Percentiles rank a stretch among this genome's conserved stretches.
phyloP scores from a whole-genome alignment of 176 grass and related monocot species.

The Urochloa ruziziensis region DNA sequence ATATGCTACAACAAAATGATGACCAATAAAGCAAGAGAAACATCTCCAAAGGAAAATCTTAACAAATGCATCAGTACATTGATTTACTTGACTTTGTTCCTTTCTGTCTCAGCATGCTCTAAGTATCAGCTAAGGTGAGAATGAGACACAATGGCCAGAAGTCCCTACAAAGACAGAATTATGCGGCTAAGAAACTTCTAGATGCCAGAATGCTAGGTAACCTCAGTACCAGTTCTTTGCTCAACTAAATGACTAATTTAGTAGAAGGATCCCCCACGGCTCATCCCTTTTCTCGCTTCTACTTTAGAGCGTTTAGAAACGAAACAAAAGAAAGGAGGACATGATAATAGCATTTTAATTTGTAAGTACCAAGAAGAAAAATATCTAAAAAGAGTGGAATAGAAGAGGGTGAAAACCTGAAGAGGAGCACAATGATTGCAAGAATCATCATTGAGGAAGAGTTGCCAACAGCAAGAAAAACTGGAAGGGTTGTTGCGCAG shows the following conservation, averaged over 20 bases:
- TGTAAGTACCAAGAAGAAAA: background rate
- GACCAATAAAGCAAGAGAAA: background rate
- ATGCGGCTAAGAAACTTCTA: background rate
- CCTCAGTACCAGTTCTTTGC: background rate
- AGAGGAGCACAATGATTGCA: slow-evolving; percentile 95
- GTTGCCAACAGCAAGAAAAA: slow-evolving; percentile 98
- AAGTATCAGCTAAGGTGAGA: background rate
- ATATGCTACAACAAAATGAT: background rate
- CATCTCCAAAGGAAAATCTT: background rate
- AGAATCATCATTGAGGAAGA: slow-evolving; percentile 96
- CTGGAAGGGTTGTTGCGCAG: slow-evolving; percentile 95
- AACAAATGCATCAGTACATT: background rate
- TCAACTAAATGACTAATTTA: background rate
- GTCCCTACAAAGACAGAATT: background rate
- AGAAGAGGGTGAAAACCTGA: slow-evolving; percentile 49
- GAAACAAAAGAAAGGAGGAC: background rate
- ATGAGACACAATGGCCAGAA: background rate
- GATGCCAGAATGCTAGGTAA: background rate
- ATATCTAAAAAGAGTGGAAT: slow-evolving; percentile 6
- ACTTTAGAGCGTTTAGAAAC: background rate
- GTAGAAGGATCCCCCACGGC: background rate
- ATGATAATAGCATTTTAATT: background rate
- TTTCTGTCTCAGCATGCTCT: background rate
- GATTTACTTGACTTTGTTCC: background rate
- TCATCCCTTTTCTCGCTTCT: background rate